phyloP scores from a whole-genome alignment of 1,139 yeast species.

The Sugiyamaella neomexicana region DNA sequence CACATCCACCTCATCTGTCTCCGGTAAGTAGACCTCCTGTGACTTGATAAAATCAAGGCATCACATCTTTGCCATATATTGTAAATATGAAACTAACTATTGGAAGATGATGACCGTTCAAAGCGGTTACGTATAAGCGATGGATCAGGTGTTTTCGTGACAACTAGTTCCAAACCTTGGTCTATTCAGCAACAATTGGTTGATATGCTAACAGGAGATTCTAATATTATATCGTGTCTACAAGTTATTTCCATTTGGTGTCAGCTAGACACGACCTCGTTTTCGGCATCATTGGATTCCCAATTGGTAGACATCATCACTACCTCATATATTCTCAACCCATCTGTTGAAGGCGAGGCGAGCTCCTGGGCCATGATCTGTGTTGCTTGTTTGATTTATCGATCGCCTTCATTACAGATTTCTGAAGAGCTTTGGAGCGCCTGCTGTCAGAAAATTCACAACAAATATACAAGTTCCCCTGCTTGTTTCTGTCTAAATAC shows the following conservation, averaged over 20 bases:
- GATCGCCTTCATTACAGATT: background rate
- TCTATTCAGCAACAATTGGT: background rate
- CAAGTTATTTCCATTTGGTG: slow-evolving; percentile 9
- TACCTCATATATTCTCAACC: slow-evolving; percentile 2
- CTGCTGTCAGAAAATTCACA: slow-evolving; percentile 20
- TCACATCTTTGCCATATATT: background rate
- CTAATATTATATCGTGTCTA: background rate
- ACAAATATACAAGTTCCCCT: slow-evolving; percentile 19
- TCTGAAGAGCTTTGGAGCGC: slow-evolving; percentile 17
- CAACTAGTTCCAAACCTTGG: background rate
- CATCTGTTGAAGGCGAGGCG: slow-evolving; percentile 5
- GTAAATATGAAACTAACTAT: background rate
- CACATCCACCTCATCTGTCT: background rate
- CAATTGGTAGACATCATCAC: background rate
- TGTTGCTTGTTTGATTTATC: slow-evolving; percentile 16
- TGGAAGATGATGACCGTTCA: background rate
- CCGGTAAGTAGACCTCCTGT: background rate
- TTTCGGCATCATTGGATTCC: background rate
- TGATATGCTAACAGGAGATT: background rate
- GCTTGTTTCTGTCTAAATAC: slow-evolving; percentile 23
- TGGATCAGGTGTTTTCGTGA: background rate
- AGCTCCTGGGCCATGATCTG: slow-evolving; percentile 24
- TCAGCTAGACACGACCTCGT: background rate
- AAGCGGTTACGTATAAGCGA: background rate
- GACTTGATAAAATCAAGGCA: background rate